phyloP scores from a whole-genome alignment of 345 rosid genomes.

The Physaria fendleri region DNA sequence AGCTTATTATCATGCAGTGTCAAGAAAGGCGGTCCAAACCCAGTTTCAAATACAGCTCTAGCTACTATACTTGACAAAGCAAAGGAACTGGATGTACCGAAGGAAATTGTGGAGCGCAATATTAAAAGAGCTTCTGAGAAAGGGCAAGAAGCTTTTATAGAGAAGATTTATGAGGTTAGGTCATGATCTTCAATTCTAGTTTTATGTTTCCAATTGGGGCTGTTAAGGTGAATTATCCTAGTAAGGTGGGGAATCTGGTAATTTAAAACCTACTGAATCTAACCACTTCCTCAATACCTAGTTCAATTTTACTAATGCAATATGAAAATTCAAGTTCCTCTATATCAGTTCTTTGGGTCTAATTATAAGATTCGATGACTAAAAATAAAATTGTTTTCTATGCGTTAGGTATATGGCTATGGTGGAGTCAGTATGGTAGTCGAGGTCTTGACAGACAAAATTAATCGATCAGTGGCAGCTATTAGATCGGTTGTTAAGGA shows the following conservation, averaged over 20 bases:
- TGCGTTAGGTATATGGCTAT: conserved; percentile 74
- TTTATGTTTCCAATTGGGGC: neutral
- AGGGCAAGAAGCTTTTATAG: conserved; percentile 85
- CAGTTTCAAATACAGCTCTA: conserved; percentile 60
- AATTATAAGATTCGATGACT: neutral
- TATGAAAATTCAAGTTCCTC: neutral
- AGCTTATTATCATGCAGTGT: conserved; percentile 44
- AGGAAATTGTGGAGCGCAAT: conserved; percentile 89
- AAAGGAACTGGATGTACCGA: conserved; percentile 87
- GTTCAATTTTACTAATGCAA: neutral
- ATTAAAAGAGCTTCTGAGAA: conserved; percentile 84
- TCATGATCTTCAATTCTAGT: conserved; percentile 1
- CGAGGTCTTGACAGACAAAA: conserved; percentile 87
- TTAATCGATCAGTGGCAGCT: conserved; percentile 77
- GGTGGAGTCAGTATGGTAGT: conserved; percentile 92
- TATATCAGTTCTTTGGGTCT: neutral
- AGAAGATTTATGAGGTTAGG: conserved; percentile 78
- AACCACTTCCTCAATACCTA: neutral
- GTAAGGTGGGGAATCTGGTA: neutral
- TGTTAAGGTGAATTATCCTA: neutral
- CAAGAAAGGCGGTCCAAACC: conserved; percentile 82
- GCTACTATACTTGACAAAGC: conserved; percentile 82
- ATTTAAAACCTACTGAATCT: neutral
- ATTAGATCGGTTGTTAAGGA: conserved; percentile 81
- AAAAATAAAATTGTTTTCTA: conserved; percentile 1